A percentile compares a stretch with the other conserved stretches of the same genome.
Evolutionary conservation across 2,329 filamentous ascomycete species (phyloP).

Genomic region (Aspergillus thermomutatus): DNA sequence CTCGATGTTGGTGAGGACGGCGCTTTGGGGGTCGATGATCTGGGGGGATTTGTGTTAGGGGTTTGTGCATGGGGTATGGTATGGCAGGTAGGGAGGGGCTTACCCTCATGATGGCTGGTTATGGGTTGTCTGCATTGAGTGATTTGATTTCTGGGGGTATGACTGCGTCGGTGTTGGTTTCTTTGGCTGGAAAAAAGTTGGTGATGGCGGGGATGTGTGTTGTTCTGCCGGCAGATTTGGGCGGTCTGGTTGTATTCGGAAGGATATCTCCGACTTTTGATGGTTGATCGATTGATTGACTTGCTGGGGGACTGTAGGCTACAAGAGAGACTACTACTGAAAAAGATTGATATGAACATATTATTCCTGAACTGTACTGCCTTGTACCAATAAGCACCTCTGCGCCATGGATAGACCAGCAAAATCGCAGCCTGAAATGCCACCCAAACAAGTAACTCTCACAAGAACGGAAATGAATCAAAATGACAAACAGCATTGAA

Average conservation of each 20-base stretch:
- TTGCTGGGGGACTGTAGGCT: not conserved
- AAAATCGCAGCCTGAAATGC: constrained; percentile 29
- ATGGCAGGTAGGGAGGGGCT: not conserved
- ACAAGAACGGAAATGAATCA: constrained; percentile 24
- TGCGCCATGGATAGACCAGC: constrained; percentile 28
- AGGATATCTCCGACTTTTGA: not conserved
- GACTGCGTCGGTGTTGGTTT: constrained; percentile 3
- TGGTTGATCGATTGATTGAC: constrained; percentile 1
- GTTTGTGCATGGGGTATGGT: not conserved
- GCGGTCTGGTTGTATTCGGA: not conserved
- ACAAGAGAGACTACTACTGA: not conserved
- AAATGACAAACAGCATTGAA: constrained; percentile 28
- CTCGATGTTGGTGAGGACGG: constrained; percentile 44
- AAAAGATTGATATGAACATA: constrained; percentile 12
- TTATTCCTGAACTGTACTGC: constrained; percentile 23
- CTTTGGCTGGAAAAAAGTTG: constrained; percentile 6
- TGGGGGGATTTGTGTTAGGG: constrained; percentile 8
- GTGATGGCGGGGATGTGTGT: constrained; percentile 17
- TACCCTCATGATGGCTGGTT: constrained; percentile 22
- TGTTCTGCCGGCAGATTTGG: constrained; percentile 21
- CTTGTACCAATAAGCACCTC: constrained; percentile 27
- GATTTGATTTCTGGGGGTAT: not conserved
- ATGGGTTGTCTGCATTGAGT: not conserved
- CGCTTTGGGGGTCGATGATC: constrained; percentile 45
- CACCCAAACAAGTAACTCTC: constrained; percentile 32